These are phyloP conservation scores for Myxozyma geophila DNA, from an alignment of 805 yeast genomes.

Conservation along the genomic window DNA sequence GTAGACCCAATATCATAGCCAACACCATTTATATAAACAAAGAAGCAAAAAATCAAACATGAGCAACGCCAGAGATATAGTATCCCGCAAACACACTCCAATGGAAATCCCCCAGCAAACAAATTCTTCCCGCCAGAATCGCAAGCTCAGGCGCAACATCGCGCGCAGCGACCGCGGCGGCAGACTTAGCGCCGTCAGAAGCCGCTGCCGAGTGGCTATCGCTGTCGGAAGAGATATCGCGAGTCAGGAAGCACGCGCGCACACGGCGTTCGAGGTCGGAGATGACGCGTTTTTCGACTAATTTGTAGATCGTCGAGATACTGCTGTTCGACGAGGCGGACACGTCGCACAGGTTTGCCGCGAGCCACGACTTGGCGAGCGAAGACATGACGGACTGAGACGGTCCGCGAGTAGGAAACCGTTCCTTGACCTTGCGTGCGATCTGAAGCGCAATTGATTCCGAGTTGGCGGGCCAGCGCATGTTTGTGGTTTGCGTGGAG, in stretches of 20 bases:
- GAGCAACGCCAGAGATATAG: slow-evolving; percentile 18
- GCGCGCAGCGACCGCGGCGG: slow-evolving; percentile 13
- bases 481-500: neutral
- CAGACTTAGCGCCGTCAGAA: neutral
- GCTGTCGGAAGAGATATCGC: neutral
- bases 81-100: slow-evolving; percentile 35
- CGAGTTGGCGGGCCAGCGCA: slow-evolving; percentile 22
- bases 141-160: slow-evolving; percentile 33
- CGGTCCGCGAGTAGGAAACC: slow-evolving; percentile 16
- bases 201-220: neutral
- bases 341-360: slow-evolving; percentile 13
- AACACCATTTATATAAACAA: neutral
- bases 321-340: neutral
- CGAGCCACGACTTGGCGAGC: slow-evolving; percentile 25
- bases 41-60: neutral
- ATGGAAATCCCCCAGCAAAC: slow-evolving; percentile 32
- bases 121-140: slow-evolving; percentile 27
- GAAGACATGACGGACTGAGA: slow-evolving; percentile 1
- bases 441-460: slow-evolving; percentile 30
- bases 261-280: slow-evolving; percentile 27
- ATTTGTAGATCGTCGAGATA: slow-evolving; percentile 20
- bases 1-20: neutral
- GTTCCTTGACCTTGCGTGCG: slow-evolving; percentile 26
- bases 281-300: slow-evolving; percentile 29
- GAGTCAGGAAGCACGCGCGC: slow-evolving; percentile 6